Evolutionary conservation across 495 filamentous ascomycete species (phyloP).

Genomic region (Aspergillus coremiiformis): DNA sequence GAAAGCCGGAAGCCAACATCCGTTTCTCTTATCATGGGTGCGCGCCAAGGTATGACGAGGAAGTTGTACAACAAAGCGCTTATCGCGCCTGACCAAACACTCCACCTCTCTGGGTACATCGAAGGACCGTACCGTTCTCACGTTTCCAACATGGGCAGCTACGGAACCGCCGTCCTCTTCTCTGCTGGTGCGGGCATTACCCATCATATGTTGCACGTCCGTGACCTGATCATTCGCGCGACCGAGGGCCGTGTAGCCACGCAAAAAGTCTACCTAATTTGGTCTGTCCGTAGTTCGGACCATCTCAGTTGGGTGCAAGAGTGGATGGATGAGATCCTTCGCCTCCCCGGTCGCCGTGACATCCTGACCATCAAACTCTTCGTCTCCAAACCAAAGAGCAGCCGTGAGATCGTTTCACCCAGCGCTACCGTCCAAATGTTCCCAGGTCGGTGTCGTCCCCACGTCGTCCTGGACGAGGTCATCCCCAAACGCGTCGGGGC

Average conservation of each 20-base stretch:
- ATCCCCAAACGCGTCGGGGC: slow-evolving; percentile 71
- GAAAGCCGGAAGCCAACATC: slow-evolving; percentile 39
- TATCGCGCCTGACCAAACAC: slow-evolving; percentile 47
- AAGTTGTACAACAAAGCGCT: slow-evolving; percentile 63
- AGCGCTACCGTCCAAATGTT: slow-evolving; percentile 87
- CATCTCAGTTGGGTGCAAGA: slow-evolving; percentile 86
- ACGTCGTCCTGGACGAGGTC: slow-evolving; percentile 65
- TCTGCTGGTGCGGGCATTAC: slow-evolving; percentile 86
- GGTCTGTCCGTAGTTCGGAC: slow-evolving; percentile 83
- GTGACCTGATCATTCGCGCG: slow-evolving; percentile 64
- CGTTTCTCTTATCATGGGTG: slow-evolving; percentile 72
- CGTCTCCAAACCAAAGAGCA: slow-evolving; percentile 73
- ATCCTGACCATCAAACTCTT: slow-evolving; percentile 81
- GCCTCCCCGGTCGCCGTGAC: slow-evolving; percentile 73
- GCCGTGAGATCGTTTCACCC: slow-evolving; percentile 72
- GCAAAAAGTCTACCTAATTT: slow-evolving; percentile 73
- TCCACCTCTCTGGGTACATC: slow-evolving; percentile 56
- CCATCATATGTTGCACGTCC: slow-evolving; percentile 72
- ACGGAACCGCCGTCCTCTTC: slow-evolving; percentile 80
- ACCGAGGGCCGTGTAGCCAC: slow-evolving; percentile 65
- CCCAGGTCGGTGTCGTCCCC: slow-evolving; percentile 55
- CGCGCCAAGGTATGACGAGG: slow-evolving; percentile 77
- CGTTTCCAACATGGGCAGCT: slow-evolving; percentile 57
- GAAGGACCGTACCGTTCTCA: slow-evolving; percentile 80
- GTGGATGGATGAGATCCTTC: slow-evolving; percentile 93